Percentiles rank a stretch among this genome's conserved stretches.
Conservation (phyloP, 2,329 filamentous ascomycete species). For the Aaosphaeria pasadenensis region DNA sequence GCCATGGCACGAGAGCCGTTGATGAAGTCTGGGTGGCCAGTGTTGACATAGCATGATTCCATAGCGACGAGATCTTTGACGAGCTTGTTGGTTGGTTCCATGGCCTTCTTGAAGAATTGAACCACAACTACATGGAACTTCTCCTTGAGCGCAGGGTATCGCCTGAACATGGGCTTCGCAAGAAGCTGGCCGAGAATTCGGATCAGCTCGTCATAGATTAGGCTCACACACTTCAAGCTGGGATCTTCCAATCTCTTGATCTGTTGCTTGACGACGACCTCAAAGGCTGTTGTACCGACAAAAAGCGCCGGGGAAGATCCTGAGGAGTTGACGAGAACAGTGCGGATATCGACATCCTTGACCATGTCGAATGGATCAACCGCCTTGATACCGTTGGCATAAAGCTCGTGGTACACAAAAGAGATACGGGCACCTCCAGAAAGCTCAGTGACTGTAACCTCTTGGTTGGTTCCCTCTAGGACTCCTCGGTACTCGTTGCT, state of each 20-base stretch:
- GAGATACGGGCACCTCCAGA: slow-evolving; percentile 97
- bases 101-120: slow-evolving; percentile 93
- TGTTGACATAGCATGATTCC: slow-evolving; percentile 98
- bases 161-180: slow-evolving; percentile 81
- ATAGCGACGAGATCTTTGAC: slow-evolving; percentile 90
- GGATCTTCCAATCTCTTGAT: slow-evolving; percentile 96
- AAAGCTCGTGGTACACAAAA: slow-evolving; percentile 98
- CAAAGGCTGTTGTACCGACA: slow-evolving; percentile 96
- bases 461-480: slow-evolving; percentile 92
- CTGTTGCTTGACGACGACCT: slow-evolving; percentile 97
- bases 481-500: slow-evolving; percentile 97
- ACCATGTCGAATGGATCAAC: slow-evolving; percentile 96
- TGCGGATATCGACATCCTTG: slow-evolving; percentile 96
- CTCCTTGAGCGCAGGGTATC: slow-evolving; percentile 94
- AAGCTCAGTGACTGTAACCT: slow-evolving; percentile 89
- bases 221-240: slow-evolving; percentile 92
- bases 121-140: slow-evolving; percentile 94
- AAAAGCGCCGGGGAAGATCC: slow-evolving; percentile 95
- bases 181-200: slow-evolving; percentile 90
- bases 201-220: slow-evolving; percentile 96
- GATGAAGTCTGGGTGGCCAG: slow-evolving; percentile 94
- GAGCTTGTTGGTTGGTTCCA: slow-evolving; percentile 97
- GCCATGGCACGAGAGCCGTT: slow-evolving; percentile 98
- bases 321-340: slow-evolving; percentile 98
- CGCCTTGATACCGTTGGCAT: slow-evolving; percentile 95